A percentile compares a stretch with the other conserved stretches of the same genome.
phyloP scores from a whole-genome alignment of 805 yeast genomes.

The Lipomyces kockii region DNA sequence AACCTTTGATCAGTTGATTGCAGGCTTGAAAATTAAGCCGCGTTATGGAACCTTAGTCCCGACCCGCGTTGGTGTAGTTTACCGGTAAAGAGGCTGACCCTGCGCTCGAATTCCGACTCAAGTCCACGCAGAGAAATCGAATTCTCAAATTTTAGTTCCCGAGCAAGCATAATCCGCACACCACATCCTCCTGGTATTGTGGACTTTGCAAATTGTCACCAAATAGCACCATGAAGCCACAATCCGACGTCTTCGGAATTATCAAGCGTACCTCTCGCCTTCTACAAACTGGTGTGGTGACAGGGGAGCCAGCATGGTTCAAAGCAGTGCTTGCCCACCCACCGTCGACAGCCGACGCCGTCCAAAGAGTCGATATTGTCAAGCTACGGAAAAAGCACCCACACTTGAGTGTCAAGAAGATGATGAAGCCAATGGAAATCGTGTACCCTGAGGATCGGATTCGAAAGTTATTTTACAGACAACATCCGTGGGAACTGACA shows the following conservation, averaged over 20 bases:
- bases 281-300: slow-evolving; percentile 63
- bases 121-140: no score
- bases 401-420: slow-evolving; percentile 39
- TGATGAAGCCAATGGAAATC: slow-evolving; percentile 60
- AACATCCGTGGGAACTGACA: slow-evolving; percentile 98
- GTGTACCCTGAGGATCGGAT: slow-evolving; percentile 76
- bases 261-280: slow-evolving; percentile 72
- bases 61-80: no score
- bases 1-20: not conserved
- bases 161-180: not conserved
- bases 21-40: not conserved
- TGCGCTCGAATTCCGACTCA: no score
- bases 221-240: slow-evolving; percentile 28
- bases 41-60: not conserved
- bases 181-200: not conserved
- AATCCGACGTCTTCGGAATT: slow-evolving; percentile 69
- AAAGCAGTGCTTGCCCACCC: slow-evolving; percentile 82
- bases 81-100: no score
- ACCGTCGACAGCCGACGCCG: slow-evolving; percentile 62
- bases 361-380: slow-evolving; percentile 25
- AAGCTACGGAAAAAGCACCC: slow-evolving; percentile 36
- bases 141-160: no score
- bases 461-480: slow-evolving; percentile 80
- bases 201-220: not conserved
- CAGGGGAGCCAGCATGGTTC: slow-evolving; percentile 76